Evolutionary conservation across 2,329 filamentous ascomycete species (phyloP), one percentile per base, ranked within the genome.

Genomic region (Cytospora chrysosperma): DNA sequence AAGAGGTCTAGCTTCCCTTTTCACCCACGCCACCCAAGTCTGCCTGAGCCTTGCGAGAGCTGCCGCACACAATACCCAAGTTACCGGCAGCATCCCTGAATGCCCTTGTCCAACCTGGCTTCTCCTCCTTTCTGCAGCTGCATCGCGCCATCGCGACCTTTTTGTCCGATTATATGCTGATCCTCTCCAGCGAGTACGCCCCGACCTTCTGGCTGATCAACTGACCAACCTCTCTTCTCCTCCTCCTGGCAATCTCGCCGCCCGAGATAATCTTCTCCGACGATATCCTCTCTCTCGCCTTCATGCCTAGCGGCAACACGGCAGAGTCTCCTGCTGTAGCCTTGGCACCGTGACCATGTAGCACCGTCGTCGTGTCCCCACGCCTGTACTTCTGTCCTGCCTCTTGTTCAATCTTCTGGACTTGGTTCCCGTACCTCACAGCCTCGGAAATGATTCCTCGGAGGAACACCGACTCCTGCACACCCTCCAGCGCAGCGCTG

Each of bases 141-240:
- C 17, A 15, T 34, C 13, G 13, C 21, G 32, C 21, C 50, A 19
- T 55, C n/a, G 10, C 66, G 65, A 67, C 71, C 65, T 78, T 82
- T 5, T 40, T 24, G 10, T n/a, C 4, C n/a, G 43, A 47, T 47
- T 19, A 92, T 70, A 92, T 79, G 59, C 83, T 76, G 69, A 96
- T 87, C 76, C 87, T 86, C 78, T 97, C 92, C 68, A 94, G 83
- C 54, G 90, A 92, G 78, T 97, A 97, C 68, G 88, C 86, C 62
- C 90, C 90, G 66, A 93, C 89, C 73, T 88, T 88, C 77, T 91
- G 90, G 72, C 90, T 92, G 72, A 90, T 86, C 74, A 96, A 77
- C 75, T 90, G 86, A 21, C 90, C 91, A 64, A 88, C 87, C 77
- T 96, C 90, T 75, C 92, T 82, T 69, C 79, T 81, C 69, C 82